phyloP scores from a whole-genome alignment of 495 filamentous ascomycete species.

The Penicillium pulvis region DNA sequence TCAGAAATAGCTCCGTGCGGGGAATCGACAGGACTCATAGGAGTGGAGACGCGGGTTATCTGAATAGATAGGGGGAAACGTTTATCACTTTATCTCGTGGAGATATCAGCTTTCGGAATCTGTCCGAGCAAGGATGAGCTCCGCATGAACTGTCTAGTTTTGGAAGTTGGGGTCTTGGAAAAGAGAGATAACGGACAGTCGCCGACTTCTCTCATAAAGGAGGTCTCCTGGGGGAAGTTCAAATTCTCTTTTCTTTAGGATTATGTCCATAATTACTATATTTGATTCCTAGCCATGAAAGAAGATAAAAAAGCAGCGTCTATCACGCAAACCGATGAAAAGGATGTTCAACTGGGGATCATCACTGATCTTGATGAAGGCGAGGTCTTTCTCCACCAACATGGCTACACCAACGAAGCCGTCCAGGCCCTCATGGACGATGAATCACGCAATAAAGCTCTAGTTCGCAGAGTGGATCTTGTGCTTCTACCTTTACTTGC shows the following conservation, averaged over 20 bases:
- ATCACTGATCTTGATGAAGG: conserved; percentile 37
- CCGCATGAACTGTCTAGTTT: background rate
- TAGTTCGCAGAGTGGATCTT: conserved; percentile 45
- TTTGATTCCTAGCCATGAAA: conserved; percentile 3
- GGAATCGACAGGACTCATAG: conserved; percentile 5
- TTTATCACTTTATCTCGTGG: conserved; percentile 10
- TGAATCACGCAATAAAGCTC: conserved; percentile 24
- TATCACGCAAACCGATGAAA: conserved; percentile 18
- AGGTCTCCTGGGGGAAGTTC: background rate
- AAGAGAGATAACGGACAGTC: conserved; percentile 1
- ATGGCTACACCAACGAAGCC: conserved; percentile 29
- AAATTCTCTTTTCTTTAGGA: background rate
- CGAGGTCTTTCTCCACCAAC: conserved; percentile 34
- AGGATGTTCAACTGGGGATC: conserved; percentile 31
- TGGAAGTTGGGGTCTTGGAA: conserved; percentile 5
- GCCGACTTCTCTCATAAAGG: background rate
- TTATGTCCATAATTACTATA: background rate
- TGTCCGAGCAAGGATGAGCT: background rate
- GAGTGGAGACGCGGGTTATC: conserved; percentile 19
- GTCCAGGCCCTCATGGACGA: conserved; percentile 26
- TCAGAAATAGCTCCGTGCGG: conserved; percentile 28
- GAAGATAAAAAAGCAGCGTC: conserved; percentile 10
- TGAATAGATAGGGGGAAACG: conserved; percentile 3
- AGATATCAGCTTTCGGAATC: conserved; percentile 4
- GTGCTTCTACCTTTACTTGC: conserved; percentile 53